A percentile compares a stretch with the other conserved stretches of the same genome.
These are phyloP conservation scores for Brasilioporus rufonigricans DNA, from an alignment of 768 basidiomycete species.

Conservation along the genomic window DNA sequence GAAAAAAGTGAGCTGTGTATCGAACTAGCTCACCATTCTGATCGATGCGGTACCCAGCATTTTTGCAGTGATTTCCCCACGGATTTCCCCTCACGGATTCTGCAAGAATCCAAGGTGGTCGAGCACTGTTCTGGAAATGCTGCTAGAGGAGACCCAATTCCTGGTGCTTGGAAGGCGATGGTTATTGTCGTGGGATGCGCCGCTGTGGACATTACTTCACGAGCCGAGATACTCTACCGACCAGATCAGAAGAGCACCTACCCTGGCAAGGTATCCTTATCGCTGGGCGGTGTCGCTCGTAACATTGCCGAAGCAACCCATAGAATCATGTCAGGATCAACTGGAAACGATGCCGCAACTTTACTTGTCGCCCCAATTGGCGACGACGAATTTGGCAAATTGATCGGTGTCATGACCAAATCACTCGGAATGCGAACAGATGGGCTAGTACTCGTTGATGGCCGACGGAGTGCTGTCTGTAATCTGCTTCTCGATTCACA, in stretches of 20 bases:
- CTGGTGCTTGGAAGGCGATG: conserved; percentile 34
- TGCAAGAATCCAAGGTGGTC: neutral
- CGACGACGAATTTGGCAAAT: conserved; percentile 68
- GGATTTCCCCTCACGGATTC: neutral
- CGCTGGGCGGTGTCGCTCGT: conserved; percentile 89
- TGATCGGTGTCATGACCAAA: conserved; percentile 57
- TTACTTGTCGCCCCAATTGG: conserved; percentile 78
- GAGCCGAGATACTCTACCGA: conserved; percentile 32
- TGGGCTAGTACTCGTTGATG: conserved; percentile 52
- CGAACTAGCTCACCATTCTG: neutral
- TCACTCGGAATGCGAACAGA: conserved; percentile 78
- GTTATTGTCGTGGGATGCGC: conserved; percentile 82
- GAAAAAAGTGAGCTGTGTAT: conserved; percentile 16
- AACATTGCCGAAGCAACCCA: conserved; percentile 93
- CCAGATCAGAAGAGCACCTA: conserved; percentile 65
- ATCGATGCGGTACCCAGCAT: conserved; percentile 10
- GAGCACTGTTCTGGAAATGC: neutral
- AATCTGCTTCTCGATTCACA: conserved; percentile 74
- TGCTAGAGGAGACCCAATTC: neutral
- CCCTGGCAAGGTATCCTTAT: conserved; percentile 71
- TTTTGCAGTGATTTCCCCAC: neutral
- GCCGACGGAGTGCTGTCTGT: conserved; percentile 72
- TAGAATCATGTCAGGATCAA: conserved; percentile 45
- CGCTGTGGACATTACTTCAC: conserved; percentile 84
- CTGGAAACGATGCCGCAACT: conserved; percentile 32